A percentile compares a stretch with the other conserved stretches of the same genome.
Evolutionary conservation across 2,329 filamentous ascomycete genomes (phyloP).

Genomic region (Fusarium illudens): DNA sequence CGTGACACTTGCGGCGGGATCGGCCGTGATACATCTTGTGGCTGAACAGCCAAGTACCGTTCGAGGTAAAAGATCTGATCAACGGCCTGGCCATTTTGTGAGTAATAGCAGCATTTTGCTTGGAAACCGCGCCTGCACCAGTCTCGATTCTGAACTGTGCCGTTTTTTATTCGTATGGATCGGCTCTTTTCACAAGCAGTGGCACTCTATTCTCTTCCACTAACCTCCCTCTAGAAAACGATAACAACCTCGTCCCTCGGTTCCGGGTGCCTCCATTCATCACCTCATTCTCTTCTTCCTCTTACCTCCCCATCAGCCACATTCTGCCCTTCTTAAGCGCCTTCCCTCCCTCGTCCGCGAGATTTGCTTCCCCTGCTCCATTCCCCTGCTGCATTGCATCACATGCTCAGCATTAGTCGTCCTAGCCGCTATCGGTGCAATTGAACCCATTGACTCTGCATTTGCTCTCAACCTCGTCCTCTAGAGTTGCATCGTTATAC

Average conservation of each 20-base stretch:
- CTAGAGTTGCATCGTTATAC: background rate
- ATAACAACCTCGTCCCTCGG: constrained; percentile 2
- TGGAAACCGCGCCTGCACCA: constrained; percentile 11
- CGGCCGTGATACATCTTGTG: constrained; percentile 18
- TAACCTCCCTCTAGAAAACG: background rate
- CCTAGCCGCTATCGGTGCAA: constrained; percentile 24
- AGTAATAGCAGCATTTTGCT: constrained; percentile 7
- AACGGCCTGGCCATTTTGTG: constrained; percentile 16
- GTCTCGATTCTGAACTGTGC: background rate
- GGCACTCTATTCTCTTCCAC: constrained; percentile 2
- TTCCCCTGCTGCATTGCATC: constrained; percentile 23
- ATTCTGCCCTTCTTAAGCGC: constrained; percentile 7
- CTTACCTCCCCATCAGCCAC: constrained; percentile 3
- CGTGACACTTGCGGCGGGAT: background rate
- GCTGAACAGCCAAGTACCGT: constrained; percentile 22
- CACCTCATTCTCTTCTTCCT: background rate
- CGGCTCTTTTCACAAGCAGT: constrained; percentile 25
- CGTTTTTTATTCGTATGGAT: constrained; percentile 19
- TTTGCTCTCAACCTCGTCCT: constrained; percentile 13
- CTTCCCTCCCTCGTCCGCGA: constrained; percentile 9
- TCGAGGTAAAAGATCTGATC: constrained; percentile 32
- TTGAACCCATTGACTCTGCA: constrained; percentile 26
- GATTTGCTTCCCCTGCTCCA: constrained; percentile 10
- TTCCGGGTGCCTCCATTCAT: background rate
- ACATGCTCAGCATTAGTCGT: constrained; percentile 32